Evolutionary conservation across 2,329 filamentous ascomycete genomes (phyloP).

Genomic region (Nigrograna mackinnonii): DNA sequence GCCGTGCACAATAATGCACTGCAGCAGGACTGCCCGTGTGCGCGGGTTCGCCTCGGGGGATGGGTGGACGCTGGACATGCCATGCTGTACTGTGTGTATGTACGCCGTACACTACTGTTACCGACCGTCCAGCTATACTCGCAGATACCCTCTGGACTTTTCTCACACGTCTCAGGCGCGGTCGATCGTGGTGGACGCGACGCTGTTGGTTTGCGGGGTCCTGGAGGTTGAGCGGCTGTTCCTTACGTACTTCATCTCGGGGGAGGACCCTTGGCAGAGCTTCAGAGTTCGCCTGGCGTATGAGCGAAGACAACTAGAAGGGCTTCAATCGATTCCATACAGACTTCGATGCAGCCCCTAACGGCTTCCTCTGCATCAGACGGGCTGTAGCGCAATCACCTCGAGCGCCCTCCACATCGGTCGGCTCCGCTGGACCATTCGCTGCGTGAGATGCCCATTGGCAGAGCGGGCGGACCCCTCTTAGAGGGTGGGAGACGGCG

Average conservation of each 20-base stretch:
- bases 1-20: no score
- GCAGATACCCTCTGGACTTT: no score
- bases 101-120: no score
- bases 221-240: conserved; percentile 7
- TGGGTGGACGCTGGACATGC: no score
- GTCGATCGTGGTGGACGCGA: conserved; percentile 3
- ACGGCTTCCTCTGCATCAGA: conserved; percentile 17
- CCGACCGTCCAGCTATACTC: no score
- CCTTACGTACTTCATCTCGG: conserved; percentile 5
- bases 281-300: not conserved
- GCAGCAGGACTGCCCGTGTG: no score
- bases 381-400: conserved; percentile 5
- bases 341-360: conserved; percentile 37
- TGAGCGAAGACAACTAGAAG: conserved; percentile 19
- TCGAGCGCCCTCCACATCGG: conserved; percentile 20
- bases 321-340: conserved; percentile 32
- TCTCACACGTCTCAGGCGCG: not conserved
- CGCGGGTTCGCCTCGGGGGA: no score
- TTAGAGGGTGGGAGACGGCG: no score
- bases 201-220: conserved; percentile 20
- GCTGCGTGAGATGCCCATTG: no score
- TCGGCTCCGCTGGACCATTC: conserved; percentile 39
- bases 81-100: no score
- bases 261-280: conserved; percentile 4
- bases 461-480: no score